phyloP scores from a whole-genome alignment of 345 rosid genomes.

The Geranium rotundifolium region DNA sequence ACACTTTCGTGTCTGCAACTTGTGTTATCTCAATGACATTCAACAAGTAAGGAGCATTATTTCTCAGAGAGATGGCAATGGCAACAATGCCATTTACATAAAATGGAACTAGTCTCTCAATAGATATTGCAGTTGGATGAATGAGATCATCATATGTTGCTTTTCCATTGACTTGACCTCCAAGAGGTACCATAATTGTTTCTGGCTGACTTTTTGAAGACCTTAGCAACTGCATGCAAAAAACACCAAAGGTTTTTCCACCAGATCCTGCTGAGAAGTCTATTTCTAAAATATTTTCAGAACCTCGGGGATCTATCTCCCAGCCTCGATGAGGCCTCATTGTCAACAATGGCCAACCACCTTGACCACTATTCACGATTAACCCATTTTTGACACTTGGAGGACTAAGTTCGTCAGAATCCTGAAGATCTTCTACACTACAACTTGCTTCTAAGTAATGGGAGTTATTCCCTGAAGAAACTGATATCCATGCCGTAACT shows the following conservation, averaged over 20 bases:
- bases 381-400: conserved; percentile 39
- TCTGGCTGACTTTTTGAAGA: conserved; percentile 34
- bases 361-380: conserved; percentile 26
- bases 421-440: conserved; percentile 15
- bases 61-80: conserved; percentile 41
- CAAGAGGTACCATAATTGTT: conserved; percentile 42
- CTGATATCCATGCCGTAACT: conserved; percentile 42
- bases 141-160: conserved; percentile 13
- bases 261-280: conserved; percentile 38
- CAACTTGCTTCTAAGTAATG: conserved; percentile 43
- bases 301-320: conserved; percentile 35
- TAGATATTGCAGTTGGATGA: conserved; percentile 26
- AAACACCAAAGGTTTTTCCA: conserved; percentile 35
- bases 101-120: conserved; percentile 27
- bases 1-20: conserved; percentile 26
- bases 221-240: conserved; percentile 41
- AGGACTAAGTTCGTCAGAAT: conserved; percentile 14
- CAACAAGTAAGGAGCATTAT: conserved; percentile 28
- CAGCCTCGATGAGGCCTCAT: conserved; percentile 38
- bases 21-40: conserved; percentile 28
- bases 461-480: conserved; percentile 38
- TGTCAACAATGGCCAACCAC: conserved; percentile 33
- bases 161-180: conserved; percentile 29
- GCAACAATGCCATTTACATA: conserved; percentile 19
- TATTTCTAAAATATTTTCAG: conserved; percentile 36